Evolutionary conservation across 192 early-diverging fungal species (phyloP).

Genomic region (Endogone sp.): DNA sequence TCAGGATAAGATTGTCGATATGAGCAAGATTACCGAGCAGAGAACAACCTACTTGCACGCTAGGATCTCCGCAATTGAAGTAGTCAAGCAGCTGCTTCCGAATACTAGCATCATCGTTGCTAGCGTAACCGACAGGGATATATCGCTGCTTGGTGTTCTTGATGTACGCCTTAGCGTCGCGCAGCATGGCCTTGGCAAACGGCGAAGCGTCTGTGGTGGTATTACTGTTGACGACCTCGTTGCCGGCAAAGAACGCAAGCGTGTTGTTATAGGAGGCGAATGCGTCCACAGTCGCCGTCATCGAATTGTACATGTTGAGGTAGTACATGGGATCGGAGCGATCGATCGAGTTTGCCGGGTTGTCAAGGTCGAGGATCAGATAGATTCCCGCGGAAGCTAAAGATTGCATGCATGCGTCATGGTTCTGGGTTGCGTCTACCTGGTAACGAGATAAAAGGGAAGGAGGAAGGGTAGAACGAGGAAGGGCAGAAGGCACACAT

Average conservation of each 20-base stretch:
- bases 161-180: conserved; percentile 64
- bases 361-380: conserved; percentile 62
- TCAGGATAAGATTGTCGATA: neutral
- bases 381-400: conserved; percentile 67
- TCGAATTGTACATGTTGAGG: conserved; percentile 49
- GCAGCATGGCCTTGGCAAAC: conserved; percentile 63
- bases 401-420: conserved; percentile 70
- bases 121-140: conserved; percentile 74
- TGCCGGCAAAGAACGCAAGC: conserved; percentile 69
- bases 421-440: conserved; percentile 53
- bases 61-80: conserved; percentile 62
- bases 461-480: neutral
- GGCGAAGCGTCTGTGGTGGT: conserved; percentile 59
- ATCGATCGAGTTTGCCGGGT: conserved; percentile 58
- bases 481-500: neutral
- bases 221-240: conserved; percentile 66
- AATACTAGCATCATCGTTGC: conserved; percentile 70
- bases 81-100: conserved; percentile 60
- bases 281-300: conserved; percentile 55
- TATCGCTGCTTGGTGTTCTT: conserved; percentile 35
- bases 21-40: neutral
- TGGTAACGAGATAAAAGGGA: too few species aligned
- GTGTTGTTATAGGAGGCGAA: conserved; percentile 64
- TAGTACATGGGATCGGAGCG: conserved; percentile 60
- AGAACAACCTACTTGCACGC: conserved; percentile 30